A percentile compares a stretch with the other conserved stretches of the same genome.
These are phyloP conservation scores for Pythium utonaiense DNA, from an alignment of 352 stramenopile genomes.

Conservation along the genomic window DNA sequence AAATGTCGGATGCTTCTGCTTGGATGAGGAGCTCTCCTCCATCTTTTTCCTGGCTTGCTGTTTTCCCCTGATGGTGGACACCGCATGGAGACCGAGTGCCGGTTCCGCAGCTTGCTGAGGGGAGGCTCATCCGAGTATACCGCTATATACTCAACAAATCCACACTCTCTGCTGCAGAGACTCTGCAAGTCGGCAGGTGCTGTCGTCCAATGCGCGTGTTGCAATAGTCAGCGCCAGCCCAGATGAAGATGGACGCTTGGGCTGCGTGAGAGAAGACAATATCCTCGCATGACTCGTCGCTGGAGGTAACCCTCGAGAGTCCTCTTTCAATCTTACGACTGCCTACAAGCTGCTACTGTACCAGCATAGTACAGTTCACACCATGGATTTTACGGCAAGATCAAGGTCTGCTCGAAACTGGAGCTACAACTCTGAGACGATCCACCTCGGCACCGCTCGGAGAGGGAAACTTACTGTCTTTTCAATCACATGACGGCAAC, in stretches of 20 bases:
- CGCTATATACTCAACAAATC: neutral
- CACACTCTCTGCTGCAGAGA: too few species aligned
- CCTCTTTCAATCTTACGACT: too few species aligned
- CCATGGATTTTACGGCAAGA: neutral
- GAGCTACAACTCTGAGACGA: neutral
- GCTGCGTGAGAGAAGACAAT: neutral
- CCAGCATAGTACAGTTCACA: too few species aligned
- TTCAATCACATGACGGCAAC: neutral
- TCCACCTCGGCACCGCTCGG: neutral
- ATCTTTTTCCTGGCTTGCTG: neutral
- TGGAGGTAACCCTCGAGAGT: too few species aligned
- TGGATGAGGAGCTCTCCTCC: neutral
- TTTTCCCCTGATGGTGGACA: neutral
- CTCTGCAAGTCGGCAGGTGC: neutral
- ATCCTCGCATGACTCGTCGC: neutral
- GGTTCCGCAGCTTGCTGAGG: neutral
- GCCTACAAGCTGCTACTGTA: too few species aligned
- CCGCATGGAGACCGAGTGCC: neutral
- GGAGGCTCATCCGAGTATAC: neutral
- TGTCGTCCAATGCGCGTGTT: neutral
- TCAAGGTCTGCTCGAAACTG: neutral
- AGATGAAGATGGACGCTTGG: neutral
- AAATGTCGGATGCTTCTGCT: neutral
- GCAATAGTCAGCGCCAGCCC: neutral
- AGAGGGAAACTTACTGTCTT: neutral